Evolutionary conservation across 73 alveolate genomes (phyloP).

Genomic region (Stentor roeselii): DNA sequence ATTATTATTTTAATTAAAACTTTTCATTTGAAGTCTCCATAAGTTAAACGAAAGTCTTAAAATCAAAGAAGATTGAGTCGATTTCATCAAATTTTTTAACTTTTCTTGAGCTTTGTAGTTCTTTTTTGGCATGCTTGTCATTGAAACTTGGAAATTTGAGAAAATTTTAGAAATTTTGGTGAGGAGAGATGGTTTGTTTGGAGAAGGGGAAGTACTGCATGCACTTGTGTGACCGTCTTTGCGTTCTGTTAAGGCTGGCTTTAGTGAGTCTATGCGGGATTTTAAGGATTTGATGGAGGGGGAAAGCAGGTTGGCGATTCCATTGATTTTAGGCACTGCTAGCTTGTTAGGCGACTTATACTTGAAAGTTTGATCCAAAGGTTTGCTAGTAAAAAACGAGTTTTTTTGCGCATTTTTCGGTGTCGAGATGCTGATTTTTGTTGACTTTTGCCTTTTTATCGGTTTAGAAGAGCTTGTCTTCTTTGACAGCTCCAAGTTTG

Average conservation of each 20-base stretch:
- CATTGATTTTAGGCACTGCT: not conserved
- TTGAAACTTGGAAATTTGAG: not conserved
- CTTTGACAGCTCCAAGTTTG: not conserved
- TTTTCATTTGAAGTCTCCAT: not conserved
- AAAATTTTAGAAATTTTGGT: not conserved
- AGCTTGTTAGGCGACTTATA: not conserved
- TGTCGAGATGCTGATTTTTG: not conserved
- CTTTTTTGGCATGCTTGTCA: not conserved
- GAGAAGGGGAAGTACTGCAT: not conserved
- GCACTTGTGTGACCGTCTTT: not conserved
- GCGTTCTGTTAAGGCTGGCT: not conserved
- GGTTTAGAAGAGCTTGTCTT: not conserved
- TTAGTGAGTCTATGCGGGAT: not conserved
- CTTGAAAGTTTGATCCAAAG: too few species aligned
- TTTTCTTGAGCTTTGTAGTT: not conserved
- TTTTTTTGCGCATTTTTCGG: not conserved
- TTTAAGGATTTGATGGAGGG: not conserved
- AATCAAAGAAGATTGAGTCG: not conserved
- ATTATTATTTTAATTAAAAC: too few species aligned
- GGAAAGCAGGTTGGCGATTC: not conserved
- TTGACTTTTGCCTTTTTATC: not conserved
- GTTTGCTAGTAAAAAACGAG: not conserved
- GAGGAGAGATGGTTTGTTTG: not conserved
- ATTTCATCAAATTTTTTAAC: not conserved
- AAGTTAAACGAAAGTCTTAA: not conserved